Evolutionary conservation across 768 basidiomycete genomes (phyloP).

Genomic region (Austroboletus eburneus): DNA sequence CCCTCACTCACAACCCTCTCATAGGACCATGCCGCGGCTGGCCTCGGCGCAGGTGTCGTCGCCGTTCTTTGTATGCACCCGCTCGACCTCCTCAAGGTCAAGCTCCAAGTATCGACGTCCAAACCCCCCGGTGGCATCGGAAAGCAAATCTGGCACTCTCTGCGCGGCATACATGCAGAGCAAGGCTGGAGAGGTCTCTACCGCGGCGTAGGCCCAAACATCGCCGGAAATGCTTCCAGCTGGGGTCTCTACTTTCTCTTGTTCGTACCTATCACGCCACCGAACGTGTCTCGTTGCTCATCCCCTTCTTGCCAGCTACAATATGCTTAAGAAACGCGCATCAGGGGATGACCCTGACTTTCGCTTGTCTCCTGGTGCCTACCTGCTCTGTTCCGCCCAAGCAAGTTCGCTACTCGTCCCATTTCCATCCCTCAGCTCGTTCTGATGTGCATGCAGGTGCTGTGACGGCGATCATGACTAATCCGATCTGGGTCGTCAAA

Average conservation of each 20-base stretch:
- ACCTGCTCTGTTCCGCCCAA: constrained; percentile 89
- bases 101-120: constrained; percentile 82
- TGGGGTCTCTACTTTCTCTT: constrained; percentile 99
- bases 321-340: constrained; percentile 84
- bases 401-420: constrained; percentile 70
- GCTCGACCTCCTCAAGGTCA: constrained; percentile 91
- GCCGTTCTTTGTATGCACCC: constrained; percentile 97
- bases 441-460: constrained; percentile 57
- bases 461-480: constrained; percentile 89
- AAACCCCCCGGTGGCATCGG: constrained; percentile 58
- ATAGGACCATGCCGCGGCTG: constrained; percentile 94
- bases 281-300: constrained; percentile 7
- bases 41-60: constrained; percentile 87
- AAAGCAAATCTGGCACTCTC: constrained; percentile 68
- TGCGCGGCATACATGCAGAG: constrained; percentile 66
- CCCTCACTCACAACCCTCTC: neutral
- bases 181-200: constrained; percentile 87
- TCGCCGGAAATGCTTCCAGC: constrained; percentile 91
- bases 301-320: constrained; percentile 56
- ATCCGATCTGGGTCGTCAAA: constrained; percentile 97
- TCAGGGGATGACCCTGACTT: constrained; percentile 61
- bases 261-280: constrained; percentile 39
- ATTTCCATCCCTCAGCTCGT: constrained; percentile 5
- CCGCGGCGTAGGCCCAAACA: constrained; percentile 83
- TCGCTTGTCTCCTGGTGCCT: constrained; percentile 69